Conservation (phyloP, 352 stramenopile genomes). For the Globisporangium perplexum region DNA sequence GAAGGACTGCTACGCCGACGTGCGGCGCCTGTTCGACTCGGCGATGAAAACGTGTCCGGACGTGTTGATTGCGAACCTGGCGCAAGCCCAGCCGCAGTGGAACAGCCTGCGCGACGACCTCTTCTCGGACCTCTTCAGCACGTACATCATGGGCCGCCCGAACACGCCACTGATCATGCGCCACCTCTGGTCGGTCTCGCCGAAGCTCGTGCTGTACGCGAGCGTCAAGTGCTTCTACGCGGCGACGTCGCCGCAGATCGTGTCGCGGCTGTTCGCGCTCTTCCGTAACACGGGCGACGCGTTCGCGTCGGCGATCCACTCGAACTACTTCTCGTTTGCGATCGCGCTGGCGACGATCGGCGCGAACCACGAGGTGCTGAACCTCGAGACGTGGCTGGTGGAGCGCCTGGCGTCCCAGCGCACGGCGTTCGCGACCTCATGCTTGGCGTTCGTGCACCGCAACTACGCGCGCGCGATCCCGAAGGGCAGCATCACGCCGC, state of each 20-base stretch:
- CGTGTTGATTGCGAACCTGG: constrained; percentile 83
- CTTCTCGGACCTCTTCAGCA: constrained; percentile 84
- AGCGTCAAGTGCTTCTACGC: constrained; percentile 87
- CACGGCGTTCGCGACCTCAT: constrained; percentile 81
- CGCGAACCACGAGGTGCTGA: constrained; percentile 83
- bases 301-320: constrained; percentile 78
- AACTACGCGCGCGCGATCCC: constrained; percentile 79
- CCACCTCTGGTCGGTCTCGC: constrained; percentile 78
- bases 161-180: constrained; percentile 88
- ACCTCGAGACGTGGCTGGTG: constrained; percentile 77
- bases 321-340: constrained; percentile 88
- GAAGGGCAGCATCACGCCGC: constrained; percentile 74
- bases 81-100: constrained; percentile 67
- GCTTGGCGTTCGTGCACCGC: constrained; percentile 79
- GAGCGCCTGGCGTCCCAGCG: constrained; percentile 72
- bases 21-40: constrained; percentile 70
- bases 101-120: constrained; percentile 81
- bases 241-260: constrained; percentile 69
- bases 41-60: constrained; percentile 83
- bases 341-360: constrained; percentile 76
- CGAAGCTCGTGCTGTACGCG: constrained; percentile 83
- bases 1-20: constrained; percentile 79
- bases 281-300: constrained; percentile 82
- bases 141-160: constrained; percentile 81
- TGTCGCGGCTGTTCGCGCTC: constrained; percentile 76